phyloP scores from a whole-genome alignment of 2,329 filamentous ascomycete genomes.

The Plectosphaerella sp. region DNA sequence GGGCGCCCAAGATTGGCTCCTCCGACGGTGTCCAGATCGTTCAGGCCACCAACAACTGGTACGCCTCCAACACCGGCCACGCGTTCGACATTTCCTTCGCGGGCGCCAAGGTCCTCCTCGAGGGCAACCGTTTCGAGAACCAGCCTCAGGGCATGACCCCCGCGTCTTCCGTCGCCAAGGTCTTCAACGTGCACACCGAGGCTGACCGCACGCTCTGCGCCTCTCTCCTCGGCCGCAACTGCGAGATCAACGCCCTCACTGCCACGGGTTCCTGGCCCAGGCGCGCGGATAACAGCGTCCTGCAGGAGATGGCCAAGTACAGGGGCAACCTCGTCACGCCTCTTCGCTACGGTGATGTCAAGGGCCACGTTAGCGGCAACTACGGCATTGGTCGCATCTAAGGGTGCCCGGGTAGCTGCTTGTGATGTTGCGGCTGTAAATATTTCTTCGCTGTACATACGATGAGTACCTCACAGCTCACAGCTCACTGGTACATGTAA shows the following conservation, averaged over 20 bases:
- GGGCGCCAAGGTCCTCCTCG: constrained; percentile 27
- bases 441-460: too few relatives aligned
- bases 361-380: constrained; percentile 6
- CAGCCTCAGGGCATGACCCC: constrained; percentile 32
- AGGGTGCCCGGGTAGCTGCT: neutral
- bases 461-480: too few relatives aligned
- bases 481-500: too few relatives aligned
- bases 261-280: constrained; percentile 19
- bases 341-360: constrained; percentile 2
- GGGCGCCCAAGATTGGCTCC: constrained; percentile 34
- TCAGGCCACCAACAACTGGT: constrained; percentile 39
- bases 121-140: constrained; percentile 39
- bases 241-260: constrained; percentile 20
- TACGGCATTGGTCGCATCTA: constrained; percentile 2
- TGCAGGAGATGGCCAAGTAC: constrained; percentile 7
- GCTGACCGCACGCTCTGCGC: constrained; percentile 9
- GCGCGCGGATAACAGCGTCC: constrained; percentile 3
- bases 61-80: constrained; percentile 34
- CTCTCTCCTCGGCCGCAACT: constrained; percentile 20
- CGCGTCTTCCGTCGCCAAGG: constrained; percentile 15
- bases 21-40: constrained; percentile 15
- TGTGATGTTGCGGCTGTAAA: too few relatives aligned
- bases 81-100: constrained; percentile 32
- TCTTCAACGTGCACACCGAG: constrained; percentile 15
- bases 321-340: constrained; percentile 5